Evolutionary conservation across 306 rosid species (phyloP).

Genomic region (Lagenaria siceraria): DNA sequence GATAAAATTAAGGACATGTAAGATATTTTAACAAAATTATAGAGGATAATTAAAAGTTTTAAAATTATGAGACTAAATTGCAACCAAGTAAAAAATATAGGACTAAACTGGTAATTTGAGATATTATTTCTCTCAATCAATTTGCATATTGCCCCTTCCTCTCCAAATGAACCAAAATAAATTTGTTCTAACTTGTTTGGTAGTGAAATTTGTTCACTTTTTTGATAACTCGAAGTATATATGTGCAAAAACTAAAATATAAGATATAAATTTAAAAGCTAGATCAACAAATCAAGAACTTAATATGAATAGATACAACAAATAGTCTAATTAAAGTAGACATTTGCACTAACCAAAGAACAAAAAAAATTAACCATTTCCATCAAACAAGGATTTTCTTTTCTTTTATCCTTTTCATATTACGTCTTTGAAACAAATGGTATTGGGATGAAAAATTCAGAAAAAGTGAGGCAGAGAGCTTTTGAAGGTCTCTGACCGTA

Average conservation of each 20-base stretch:
- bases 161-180: no score
- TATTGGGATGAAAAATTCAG: neutral
- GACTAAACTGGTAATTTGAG: neutral
- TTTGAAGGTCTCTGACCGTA: neutral
- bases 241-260: neutral
- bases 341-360: neutral
- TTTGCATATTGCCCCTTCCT: neutral
- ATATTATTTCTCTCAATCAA: neutral
- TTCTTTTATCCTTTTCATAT: neutral
- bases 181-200: no score
- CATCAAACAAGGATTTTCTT: neutral
- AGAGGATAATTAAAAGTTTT: no score
- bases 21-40: no score
- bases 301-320: neutral
- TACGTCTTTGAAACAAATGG: neutral
- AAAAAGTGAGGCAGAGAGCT: neutral
- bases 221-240: no score
- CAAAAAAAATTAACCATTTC: neutral
- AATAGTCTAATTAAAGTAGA: neutral
- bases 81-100: no score
- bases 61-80: no score
- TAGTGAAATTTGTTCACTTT: no score
- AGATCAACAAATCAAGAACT: neutral
- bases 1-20: neutral
- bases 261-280: neutral